Conservation (phyloP, 345 rosid species). For the Syzygium jambos region DNA sequence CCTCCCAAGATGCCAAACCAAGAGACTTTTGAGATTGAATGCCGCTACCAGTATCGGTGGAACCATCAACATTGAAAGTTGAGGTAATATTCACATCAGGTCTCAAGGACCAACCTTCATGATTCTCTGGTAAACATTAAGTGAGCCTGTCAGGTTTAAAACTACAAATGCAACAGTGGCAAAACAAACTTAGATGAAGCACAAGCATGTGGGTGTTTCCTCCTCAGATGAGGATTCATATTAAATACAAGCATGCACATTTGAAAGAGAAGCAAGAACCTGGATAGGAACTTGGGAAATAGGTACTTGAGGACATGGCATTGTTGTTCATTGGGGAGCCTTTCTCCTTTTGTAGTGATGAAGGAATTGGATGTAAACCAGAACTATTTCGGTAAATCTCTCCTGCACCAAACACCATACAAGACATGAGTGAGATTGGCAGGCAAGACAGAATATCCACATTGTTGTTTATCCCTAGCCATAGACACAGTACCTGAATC, state of each 20-base stretch:
- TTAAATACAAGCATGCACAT: not conserved
- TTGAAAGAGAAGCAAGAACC: slow-evolving; percentile 10
- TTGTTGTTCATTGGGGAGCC: slow-evolving; percentile 17
- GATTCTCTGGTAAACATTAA: slow-evolving; percentile 22
- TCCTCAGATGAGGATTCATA: not conserved
- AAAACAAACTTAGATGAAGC: not conserved
- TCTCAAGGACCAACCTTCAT: slow-evolving; percentile 22
- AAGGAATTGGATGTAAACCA: slow-evolving; percentile 17
- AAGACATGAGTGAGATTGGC: slow-evolving; percentile 2
- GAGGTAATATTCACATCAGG: slow-evolving; percentile 20
- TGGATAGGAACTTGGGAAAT: slow-evolving; percentile 12
- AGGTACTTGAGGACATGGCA: slow-evolving; percentile 7
- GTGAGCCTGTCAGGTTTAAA: not conserved
- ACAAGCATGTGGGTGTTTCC: not conserved
- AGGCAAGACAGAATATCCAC: not conserved
- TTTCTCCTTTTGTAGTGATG: slow-evolving; percentile 29
- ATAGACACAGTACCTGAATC: slow-evolving; percentile 55
- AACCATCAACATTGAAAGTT: slow-evolving; percentile 23
- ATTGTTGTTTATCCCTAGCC: not conserved
- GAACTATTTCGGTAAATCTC: slow-evolving; percentile 59
- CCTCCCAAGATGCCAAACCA: slow-evolving; percentile 64
- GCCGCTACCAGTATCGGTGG: slow-evolving; percentile 7
- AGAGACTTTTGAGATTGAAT: slow-evolving; percentile 38
- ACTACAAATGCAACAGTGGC: not conserved
- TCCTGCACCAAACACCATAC: slow-evolving; percentile 33